Conservation (phyloP, 1,284 basidiomycete genomes). For the Apiotrichum porosum region DNA sequence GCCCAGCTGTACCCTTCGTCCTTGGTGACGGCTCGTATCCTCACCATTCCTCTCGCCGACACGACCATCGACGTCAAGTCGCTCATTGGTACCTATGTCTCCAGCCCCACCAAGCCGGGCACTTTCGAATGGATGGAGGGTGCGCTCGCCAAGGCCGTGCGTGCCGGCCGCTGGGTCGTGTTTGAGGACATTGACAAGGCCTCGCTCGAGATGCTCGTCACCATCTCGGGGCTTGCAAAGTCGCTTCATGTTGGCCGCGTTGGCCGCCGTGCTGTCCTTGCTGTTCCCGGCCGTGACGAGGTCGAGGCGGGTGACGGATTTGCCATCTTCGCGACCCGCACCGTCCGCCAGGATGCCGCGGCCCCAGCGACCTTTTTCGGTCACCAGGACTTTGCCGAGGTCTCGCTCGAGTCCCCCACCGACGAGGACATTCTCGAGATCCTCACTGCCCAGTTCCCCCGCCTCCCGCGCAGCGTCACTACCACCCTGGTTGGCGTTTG, state of each 20-base stretch:
- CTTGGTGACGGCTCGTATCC: constrained; percentile 57
- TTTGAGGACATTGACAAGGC: constrained; percentile 90
- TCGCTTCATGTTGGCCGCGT: constrained; percentile 59
- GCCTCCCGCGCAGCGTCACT: constrained; percentile 54
- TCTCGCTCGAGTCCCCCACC: constrained; percentile 61
- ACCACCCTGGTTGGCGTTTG: constrained; percentile 39
- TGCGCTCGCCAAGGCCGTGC: constrained; percentile 82
- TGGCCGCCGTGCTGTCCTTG: constrained; percentile 65
- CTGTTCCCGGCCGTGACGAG: constrained; percentile 63
- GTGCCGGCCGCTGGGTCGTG: constrained; percentile 88
- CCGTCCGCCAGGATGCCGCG: constrained; percentile 51
- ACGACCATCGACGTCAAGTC: constrained; percentile 92
- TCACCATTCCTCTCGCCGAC: constrained; percentile 86
- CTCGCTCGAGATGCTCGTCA: constrained; percentile 76
- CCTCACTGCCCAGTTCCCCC: constrained; percentile 61
- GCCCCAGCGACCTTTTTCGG: constrained; percentile 66
- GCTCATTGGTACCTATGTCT: constrained; percentile 88
- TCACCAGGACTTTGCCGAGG: constrained; percentile 71
- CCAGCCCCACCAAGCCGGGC: constrained; percentile 77
- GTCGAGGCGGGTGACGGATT: constrained; percentile 70
- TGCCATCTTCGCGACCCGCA: constrained; percentile 75
- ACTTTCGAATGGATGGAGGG: constrained; percentile 97
- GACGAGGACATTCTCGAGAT: constrained; percentile 65
- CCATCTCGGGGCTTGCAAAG: constrained; percentile 76
- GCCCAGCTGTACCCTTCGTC: constrained; percentile 52